These are phyloP conservation scores for Ophiostoma montium DNA, from an alignment of 2,329 filamentous ascomycete species.

Conservation along the genomic window DNA sequence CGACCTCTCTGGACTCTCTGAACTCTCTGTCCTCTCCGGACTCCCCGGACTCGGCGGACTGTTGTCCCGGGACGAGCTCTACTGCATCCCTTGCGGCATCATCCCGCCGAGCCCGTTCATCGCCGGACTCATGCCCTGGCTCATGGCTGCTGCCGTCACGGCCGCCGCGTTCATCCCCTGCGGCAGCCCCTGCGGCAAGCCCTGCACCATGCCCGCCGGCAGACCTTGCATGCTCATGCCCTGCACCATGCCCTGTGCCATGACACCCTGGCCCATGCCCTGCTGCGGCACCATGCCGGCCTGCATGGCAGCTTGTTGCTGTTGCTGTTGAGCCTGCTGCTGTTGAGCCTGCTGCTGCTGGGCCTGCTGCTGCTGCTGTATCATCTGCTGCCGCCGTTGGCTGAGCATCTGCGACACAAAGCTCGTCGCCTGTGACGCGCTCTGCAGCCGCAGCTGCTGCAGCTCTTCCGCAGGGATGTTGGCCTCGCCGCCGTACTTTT, in stretches of 20 bases:
- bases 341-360: constrained; percentile 28
- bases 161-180: constrained; percentile 6
- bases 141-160: constrained; percentile 1
- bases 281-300: constrained; percentile 10
- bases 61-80: not conserved
- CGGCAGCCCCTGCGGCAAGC: constrained; percentile 6
- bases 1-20: too few species aligned
- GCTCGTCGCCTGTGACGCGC: constrained; percentile 16
- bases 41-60: too few species aligned
- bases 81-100: constrained; percentile 33
- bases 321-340: constrained; percentile 15
- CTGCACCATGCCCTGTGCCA: constrained; percentile 6
- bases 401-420: not conserved
- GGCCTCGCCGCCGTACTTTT: constrained; percentile 27
- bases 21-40: too few species aligned
- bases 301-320: constrained; percentile 6
- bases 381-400: too few species aligned
- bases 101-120: constrained; percentile 34
- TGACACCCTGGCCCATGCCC: constrained; percentile 1
- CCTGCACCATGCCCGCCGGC: constrained; percentile 8
- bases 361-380: constrained; percentile 13
- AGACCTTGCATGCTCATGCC: constrained; percentile 11
- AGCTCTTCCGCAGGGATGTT: constrained; percentile 32
- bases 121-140: constrained; percentile 7
- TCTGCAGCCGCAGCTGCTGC: constrained; percentile 30